A percentile compares a stretch with the other conserved stretches of the same genome.
These are phyloP conservation scores for Trichomonas tenax DNA, from an alignment of 208 protist species.

Conservation along the genomic window DNA sequence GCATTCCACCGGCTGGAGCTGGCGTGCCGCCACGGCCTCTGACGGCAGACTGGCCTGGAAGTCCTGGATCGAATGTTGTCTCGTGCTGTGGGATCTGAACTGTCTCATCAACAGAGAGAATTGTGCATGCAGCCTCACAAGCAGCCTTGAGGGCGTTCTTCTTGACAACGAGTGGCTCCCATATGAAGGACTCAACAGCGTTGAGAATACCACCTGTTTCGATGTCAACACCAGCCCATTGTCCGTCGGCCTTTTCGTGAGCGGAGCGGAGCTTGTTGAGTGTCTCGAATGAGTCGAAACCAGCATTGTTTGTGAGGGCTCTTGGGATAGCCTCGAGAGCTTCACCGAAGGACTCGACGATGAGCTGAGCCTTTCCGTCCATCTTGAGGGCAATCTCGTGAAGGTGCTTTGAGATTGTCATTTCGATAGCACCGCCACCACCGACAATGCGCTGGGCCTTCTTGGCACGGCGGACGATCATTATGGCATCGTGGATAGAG, in stretches of 20 bases:
- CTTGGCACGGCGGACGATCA: conserved; percentile 47
- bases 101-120: conserved; percentile 99
- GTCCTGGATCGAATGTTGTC: not conserved
- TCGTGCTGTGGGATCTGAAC: conserved; percentile 47
- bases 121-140: conserved; percentile 94
- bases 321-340: conserved; percentile 99
- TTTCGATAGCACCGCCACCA: conserved; percentile 98
- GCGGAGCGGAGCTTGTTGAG: conserved; percentile 94
- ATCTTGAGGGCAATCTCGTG: conserved; percentile 83
- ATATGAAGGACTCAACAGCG: conserved; percentile 77
- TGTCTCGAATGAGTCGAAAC: conserved; percentile 97
- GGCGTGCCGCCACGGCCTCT: not conserved
- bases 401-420: conserved; percentile 91
- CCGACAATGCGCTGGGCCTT: conserved; percentile 90
- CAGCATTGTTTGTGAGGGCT: conserved; percentile 93
- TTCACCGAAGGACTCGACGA: conserved; percentile 90
- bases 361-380: conserved; percentile 92
- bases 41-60: not conserved
- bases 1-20: not conserved
- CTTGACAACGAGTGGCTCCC: conserved; percentile 72
- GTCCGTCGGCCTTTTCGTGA: conserved; percentile 60
- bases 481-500: conserved; percentile 99
- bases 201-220: conserved; percentile 69
- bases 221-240: conserved; percentile 35
- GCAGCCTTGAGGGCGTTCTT: conserved; percentile 91